Conservation (phyloP, 139 green algal species). For the Chlorella vulgaris region DNA sequence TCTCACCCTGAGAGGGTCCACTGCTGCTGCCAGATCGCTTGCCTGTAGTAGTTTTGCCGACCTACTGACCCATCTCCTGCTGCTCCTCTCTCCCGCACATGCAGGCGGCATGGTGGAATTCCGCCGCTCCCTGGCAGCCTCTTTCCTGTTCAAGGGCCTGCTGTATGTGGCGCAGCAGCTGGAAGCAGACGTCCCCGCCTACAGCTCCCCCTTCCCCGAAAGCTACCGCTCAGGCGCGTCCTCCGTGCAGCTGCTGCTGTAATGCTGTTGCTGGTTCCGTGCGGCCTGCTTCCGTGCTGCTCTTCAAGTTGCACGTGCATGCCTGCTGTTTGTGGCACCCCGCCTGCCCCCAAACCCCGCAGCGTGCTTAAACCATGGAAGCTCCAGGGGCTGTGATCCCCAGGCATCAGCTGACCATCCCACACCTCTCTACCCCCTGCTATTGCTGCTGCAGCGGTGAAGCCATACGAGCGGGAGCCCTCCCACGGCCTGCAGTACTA, state of each 20-base stretch:
- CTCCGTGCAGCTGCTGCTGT: neutral
- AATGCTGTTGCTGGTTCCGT: neutral
- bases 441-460: slow-evolving; percentile 35
- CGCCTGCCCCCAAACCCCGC: no score
- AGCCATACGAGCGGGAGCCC: slow-evolving; percentile 64
- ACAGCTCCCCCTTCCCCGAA: slow-evolving; percentile 22
- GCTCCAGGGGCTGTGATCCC: neutral
- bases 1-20: no score
- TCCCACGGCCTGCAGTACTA: slow-evolving; percentile 89
- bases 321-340: no score
- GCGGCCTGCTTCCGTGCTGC: neutral
- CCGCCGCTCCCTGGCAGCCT: slow-evolving; percentile 79
- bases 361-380: no score
- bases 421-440: neutral
- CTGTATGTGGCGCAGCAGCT: slow-evolving; percentile 54
- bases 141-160: slow-evolving; percentile 90
- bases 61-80: neutral
- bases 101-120: slow-evolving; percentile 90
- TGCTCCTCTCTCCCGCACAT: neutral
- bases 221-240: slow-evolving; percentile 18
- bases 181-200: slow-evolving; percentile 35
- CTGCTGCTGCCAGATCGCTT: neutral
- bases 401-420: neutral
- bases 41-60: neutral
- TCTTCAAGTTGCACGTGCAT: neutral